Percentiles rank a stretch among this genome's conserved stretches.
Evolutionary conservation across 2,329 filamentous ascomycete species (phyloP).

Genomic region (Exophiala sp.): DNA sequence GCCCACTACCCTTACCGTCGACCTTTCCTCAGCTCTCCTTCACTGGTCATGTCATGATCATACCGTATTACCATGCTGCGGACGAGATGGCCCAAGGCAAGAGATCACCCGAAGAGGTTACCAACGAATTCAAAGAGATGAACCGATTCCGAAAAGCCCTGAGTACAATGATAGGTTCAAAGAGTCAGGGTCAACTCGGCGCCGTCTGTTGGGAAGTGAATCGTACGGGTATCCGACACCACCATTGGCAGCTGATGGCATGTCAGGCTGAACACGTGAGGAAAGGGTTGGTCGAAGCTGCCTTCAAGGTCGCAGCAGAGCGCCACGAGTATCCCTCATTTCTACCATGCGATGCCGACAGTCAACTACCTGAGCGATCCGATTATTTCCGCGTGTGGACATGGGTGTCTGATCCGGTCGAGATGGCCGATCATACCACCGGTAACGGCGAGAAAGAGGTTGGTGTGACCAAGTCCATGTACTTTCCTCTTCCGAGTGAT

Average conservation of each 20-base stretch:
- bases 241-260: constrained; percentile 90
- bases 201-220: constrained; percentile 91
- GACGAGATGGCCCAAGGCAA: constrained; percentile 56
- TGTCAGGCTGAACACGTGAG: constrained; percentile 61
- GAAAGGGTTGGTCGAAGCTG: constrained; percentile 74
- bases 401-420: constrained; percentile 46
- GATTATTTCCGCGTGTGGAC: constrained; percentile 80
- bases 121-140: constrained; percentile 72
- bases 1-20: constrained; percentile 66
- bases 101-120: constrained; percentile 50
- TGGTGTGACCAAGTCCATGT: constrained; percentile 46
- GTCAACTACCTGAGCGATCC: constrained; percentile 40
- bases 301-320: constrained; percentile 81
- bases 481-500: constrained; percentile 65
- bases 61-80: constrained; percentile 69
- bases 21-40: constrained; percentile 70
- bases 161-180: constrained; percentile 64
- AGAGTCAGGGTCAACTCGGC: constrained; percentile 55
- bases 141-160: constrained; percentile 67
- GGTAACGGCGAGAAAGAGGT: constrained; percentile 11
- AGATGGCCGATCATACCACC: constrained; percentile 23
- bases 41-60: constrained; percentile 83
- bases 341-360: constrained; percentile 36
- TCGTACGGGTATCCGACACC: constrained; percentile 71
- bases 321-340: constrained; percentile 59